These are phyloP conservation scores for Phtheirospermum japonicum DNA, from an alignment of 257 asterid genomes.

Conservation along the genomic window DNA sequence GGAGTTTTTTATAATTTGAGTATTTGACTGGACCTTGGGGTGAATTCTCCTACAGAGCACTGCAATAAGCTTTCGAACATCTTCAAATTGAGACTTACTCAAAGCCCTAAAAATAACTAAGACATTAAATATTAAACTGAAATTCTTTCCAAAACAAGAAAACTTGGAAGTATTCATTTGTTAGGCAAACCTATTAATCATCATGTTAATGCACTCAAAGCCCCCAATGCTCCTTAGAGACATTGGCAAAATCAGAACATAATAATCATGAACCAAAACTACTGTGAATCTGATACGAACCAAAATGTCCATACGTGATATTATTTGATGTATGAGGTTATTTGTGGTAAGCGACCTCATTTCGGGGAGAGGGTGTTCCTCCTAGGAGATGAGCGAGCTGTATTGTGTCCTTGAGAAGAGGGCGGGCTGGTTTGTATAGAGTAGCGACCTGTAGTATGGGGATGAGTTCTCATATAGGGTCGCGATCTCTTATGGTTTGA, in stretches of 20 bases:
- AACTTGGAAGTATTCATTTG: constrained; percentile 17
- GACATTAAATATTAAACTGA: constrained; percentile 21
- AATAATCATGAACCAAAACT: not conserved
- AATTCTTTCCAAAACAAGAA: constrained; percentile 14
- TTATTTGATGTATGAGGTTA: no score
- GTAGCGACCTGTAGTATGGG: no score
- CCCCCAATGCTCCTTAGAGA: constrained; percentile 46
- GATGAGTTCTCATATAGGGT: no score
- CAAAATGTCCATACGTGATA: no score
- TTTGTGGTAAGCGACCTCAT: no score
- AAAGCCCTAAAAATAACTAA: constrained; percentile 49
- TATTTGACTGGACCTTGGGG: constrained; percentile 45
- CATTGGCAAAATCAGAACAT: constrained; percentile 23
- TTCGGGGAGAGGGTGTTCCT: no score
- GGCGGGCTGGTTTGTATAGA: no score
- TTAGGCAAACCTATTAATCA: constrained; percentile 57
- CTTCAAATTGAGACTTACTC: constrained; percentile 70
- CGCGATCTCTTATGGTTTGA: no score
- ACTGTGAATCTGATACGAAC: no score
- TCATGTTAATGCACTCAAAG: constrained; percentile 60
- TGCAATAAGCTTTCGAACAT: constrained; percentile 90
- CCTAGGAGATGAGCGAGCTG: no score
- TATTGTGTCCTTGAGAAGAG: no score
- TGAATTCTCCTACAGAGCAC: constrained; percentile 92
- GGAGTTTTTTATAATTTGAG: not conserved